A percentile compares a stretch with the other conserved stretches of the same genome.
Evolutionary conservation across 148 eudicot species (phyloP).

Genomic region (Chenopodium formosanum): DNA sequence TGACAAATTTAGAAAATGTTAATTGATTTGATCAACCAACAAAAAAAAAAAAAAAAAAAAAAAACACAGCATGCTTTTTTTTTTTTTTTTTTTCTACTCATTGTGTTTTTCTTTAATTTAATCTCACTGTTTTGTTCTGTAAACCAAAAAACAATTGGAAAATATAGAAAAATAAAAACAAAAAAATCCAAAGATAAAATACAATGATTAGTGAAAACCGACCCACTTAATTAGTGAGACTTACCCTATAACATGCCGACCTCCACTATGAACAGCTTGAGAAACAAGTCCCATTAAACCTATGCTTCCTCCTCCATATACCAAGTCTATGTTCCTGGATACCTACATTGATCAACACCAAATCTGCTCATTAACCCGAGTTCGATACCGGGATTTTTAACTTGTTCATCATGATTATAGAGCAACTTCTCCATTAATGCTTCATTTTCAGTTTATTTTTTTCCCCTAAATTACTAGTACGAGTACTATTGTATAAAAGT

Average conservation of each 20-base stretch:
- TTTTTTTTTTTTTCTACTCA: constrained; percentile 27
- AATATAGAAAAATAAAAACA: background rate
- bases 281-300: constrained; percentile 97
- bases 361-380: too few relatives aligned
- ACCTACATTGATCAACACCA: constrained; percentile 47
- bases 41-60: background rate
- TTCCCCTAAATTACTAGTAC: too few relatives aligned
- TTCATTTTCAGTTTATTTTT: too few relatives aligned
- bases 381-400: too few relatives aligned
- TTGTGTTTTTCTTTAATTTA: constrained; percentile 31
- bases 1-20: constrained; percentile 58
- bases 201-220: background rate
- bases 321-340: constrained; percentile 90
- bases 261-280: constrained; percentile 99
- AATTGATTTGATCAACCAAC: constrained; percentile 22
- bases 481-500: too few relatives aligned
- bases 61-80: too few relatives aligned
- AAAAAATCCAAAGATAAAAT: constrained; percentile 1
- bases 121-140: too few relatives aligned
- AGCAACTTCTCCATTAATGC: too few relatives aligned
- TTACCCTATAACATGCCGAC: constrained; percentile 95
- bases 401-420: too few relatives aligned
- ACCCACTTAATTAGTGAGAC: constrained; percentile 14
- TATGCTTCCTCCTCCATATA: constrained; percentile 99
- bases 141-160: too few relatives aligned